Conservation (phyloP, 2,329 filamentous ascomycete species). For the Fusarium goolgardi region DNA sequence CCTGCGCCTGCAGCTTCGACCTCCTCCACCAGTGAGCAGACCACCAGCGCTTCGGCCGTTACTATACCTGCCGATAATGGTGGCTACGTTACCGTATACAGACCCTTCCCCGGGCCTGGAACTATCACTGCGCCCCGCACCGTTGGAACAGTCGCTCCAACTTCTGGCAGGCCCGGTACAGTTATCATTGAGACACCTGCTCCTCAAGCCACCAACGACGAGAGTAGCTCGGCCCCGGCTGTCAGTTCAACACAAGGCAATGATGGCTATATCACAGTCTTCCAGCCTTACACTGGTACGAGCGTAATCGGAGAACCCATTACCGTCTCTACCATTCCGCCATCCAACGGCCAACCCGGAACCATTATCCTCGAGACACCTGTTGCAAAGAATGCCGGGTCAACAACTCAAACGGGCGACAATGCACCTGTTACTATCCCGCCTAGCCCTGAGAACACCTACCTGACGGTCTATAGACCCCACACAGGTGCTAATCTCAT, state of each 20-base stretch:
- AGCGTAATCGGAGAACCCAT: slow-evolving; percentile 16
- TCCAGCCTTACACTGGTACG: slow-evolving; percentile 24
- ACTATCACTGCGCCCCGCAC: slow-evolving; percentile 28
- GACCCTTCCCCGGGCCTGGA: slow-evolving; percentile 31
- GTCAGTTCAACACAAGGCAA: slow-evolving; percentile 17
- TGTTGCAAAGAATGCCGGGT: not conserved
- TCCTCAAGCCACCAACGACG: slow-evolving; percentile 3
- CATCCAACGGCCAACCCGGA: slow-evolving; percentile 20
- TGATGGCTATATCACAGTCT: slow-evolving; percentile 27
- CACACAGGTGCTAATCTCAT: slow-evolving; percentile 22
- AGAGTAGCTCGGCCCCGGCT: not conserved
- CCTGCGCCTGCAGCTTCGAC: slow-evolving; percentile 5
- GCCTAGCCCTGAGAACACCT: slow-evolving; percentile 18
- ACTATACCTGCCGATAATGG: slow-evolving; percentile 19
- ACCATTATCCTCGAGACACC: slow-evolving; percentile 30
- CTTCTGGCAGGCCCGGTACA: slow-evolving; percentile 20
- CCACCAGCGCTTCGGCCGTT: slow-evolving; percentile 9
- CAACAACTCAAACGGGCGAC: not conserved
- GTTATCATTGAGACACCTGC: slow-evolving; percentile 35
- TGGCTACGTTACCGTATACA: slow-evolving; percentile 31
- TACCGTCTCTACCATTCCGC: slow-evolving; percentile 24
- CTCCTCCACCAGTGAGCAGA: not conserved
- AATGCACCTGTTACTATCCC: slow-evolving; percentile 22
- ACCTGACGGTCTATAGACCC: slow-evolving; percentile 33
- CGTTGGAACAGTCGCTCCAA: slow-evolving; percentile 24